Percentiles rank a stretch among this genome's conserved stretches.
phyloP scores from a whole-genome alignment of 768 basidiomycete species.

The Daedalea quercina region DNA sequence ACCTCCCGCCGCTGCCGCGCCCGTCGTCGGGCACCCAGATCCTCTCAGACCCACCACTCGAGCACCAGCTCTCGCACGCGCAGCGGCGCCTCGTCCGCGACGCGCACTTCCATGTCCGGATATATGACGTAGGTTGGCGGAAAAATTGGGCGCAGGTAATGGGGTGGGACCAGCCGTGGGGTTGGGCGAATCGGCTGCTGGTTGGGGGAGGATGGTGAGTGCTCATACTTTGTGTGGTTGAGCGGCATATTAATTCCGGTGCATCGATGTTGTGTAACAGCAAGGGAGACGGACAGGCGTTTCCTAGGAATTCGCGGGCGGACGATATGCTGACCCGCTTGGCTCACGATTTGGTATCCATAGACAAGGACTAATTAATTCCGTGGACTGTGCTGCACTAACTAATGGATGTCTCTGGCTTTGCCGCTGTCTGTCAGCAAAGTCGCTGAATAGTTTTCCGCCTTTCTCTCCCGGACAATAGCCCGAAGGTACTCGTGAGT shows the following conservation, averaged over 20 bases:
- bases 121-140: slow-evolving; percentile 73
- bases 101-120: slow-evolving; percentile 50
- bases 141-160: slow-evolving; percentile 66
- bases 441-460: neutral
- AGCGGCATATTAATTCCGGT: neutral
- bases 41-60: slow-evolving; percentile 64
- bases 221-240: neutral
- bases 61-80: slow-evolving; percentile 58
- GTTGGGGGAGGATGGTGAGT: slow-evolving; percentile 64
- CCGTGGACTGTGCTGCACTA: neutral
- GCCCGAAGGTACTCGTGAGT: no score
- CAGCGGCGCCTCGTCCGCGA: slow-evolving; percentile 63
- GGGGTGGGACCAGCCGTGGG: slow-evolving; percentile 46
- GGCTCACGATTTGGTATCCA: slow-evolving; percentile 52
- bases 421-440: no score
- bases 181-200: slow-evolving; percentile 47
- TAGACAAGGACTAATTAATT: slow-evolving; percentile 40
- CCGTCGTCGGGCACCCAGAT: slow-evolving; percentile 21
- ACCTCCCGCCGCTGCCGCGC: slow-evolving; percentile 56
- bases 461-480: neutral
- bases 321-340: slow-evolving; percentile 62
- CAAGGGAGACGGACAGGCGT: slow-evolving; percentile 62
- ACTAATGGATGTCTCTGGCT: no score
- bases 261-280: slow-evolving; percentile 1
- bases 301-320: slow-evolving; percentile 61